These are phyloP conservation scores for Ophiostoma himal-ulmi DNA, from an alignment of 2,329 filamentous ascomycete genomes.

Conservation along the genomic window DNA sequence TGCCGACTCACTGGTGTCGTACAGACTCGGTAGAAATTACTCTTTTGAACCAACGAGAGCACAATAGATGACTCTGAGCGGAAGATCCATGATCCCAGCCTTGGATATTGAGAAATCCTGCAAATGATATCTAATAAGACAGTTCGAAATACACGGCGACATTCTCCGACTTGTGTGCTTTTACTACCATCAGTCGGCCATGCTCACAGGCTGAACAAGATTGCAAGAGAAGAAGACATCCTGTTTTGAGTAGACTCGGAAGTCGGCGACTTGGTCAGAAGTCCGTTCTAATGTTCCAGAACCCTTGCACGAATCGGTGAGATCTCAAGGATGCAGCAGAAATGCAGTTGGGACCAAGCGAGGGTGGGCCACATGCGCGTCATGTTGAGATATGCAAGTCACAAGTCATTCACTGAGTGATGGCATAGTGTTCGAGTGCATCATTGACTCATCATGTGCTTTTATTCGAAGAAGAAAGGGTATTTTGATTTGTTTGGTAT, in stretches of 20 bases:
- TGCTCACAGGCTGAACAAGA: too few relatives aligned
- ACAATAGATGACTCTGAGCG: background rate
- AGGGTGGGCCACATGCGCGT: conserved; percentile 1
- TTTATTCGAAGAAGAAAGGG: background rate
- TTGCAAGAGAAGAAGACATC: background rate
- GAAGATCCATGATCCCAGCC: conserved; percentile 4
- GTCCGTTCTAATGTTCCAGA: background rate
- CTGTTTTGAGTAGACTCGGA: background rate
- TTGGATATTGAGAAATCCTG: background rate
- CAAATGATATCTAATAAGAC: background rate
- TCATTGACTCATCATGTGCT: background rate
- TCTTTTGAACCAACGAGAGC: background rate
- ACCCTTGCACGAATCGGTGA: background rate
- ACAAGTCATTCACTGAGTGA: background rate
- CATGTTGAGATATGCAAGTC: conserved; percentile 9
- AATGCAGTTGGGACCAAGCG: background rate
- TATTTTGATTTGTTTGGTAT: background rate
- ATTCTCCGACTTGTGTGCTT: too few relatives aligned
- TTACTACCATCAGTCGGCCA: too few relatives aligned
- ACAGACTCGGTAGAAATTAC: conserved; percentile 19
- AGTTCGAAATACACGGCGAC: background rate
- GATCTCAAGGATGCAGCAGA: background rate
- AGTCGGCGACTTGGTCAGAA: background rate
- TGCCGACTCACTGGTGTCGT: background rate
- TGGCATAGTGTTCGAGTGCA: background rate